Conservation (phyloP, 495 filamentous ascomycete genomes). For the Daldinia decipiens region DNA sequence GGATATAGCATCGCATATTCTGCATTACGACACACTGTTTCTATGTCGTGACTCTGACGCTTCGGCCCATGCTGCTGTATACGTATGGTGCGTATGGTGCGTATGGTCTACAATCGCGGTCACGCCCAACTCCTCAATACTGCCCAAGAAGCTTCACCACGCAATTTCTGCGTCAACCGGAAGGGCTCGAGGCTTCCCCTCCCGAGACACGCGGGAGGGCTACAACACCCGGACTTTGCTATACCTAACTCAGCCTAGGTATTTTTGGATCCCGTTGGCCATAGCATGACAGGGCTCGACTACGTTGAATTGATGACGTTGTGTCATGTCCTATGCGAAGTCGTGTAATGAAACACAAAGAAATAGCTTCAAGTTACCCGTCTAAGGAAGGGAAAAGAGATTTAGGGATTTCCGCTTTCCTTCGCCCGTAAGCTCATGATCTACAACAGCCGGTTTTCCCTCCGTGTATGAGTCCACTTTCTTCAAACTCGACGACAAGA, state of each 20-base stretch:
- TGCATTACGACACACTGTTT: conserved; percentile 38
- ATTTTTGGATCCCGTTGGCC: conserved; percentile 17
- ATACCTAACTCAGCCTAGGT: conserved; percentile 11
- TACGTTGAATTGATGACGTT: conserved; percentile 35
- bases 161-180: conserved; percentile 28
- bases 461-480: background rate
- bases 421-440: conserved; percentile 16
- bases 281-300: conserved; percentile 18
- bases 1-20: conserved; percentile 36
- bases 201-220: conserved; percentile 42
- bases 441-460: background rate
- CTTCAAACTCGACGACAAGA: conserved; percentile 13
- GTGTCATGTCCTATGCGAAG: conserved; percentile 33
- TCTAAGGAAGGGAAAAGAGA: conserved; percentile 1
- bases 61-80: conserved; percentile 23
- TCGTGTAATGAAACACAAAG: conserved; percentile 36
- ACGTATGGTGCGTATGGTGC: background rate
- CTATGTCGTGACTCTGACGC: conserved; percentile 33
- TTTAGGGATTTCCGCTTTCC: conserved; percentile 15
- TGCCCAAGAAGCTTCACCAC: conserved; percentile 32
- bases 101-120: background rate
- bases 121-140: conserved; percentile 18
- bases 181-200: conserved; percentile 31
- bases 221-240: conserved; percentile 28
- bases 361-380: conserved; percentile 25